Conservation (phyloP, 2,329 filamentous ascomycete genomes). For the Ophiosphaerella korrae region DNA sequence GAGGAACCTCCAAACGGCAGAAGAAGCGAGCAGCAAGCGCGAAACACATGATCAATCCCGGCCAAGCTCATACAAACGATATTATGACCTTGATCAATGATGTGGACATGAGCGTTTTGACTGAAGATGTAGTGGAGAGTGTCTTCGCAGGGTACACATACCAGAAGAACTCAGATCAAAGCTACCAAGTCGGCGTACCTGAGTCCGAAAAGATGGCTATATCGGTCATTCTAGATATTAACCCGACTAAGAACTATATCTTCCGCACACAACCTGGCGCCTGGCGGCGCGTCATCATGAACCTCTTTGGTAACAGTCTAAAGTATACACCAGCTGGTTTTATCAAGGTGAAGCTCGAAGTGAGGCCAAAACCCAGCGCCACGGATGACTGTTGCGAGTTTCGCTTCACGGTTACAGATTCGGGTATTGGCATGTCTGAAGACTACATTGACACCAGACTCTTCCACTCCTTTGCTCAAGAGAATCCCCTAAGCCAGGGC, state of each 20-base stretch:
- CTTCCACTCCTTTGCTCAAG: conserved; percentile 48
- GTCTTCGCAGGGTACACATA: conserved; percentile 46
- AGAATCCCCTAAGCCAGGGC: conserved; percentile 46
- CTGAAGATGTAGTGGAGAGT: conserved; percentile 46
- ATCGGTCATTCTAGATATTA: conserved; percentile 44
- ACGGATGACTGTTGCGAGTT: conserved; percentile 35
- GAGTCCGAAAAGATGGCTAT: conserved; percentile 27
- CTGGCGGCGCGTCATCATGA: conserved; percentile 48
- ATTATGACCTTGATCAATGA: conserved; percentile 44
- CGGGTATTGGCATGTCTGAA: conserved; percentile 49
- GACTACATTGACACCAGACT: conserved; percentile 46
- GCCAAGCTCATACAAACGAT: conserved; percentile 39
- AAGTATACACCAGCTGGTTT: conserved; percentile 47
- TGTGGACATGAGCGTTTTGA: conserved; percentile 41
- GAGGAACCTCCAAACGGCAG: conserved; percentile 34
- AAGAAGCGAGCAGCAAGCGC: conserved; percentile 37
- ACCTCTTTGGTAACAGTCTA: conserved; percentile 47
- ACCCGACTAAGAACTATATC: conserved; percentile 40
- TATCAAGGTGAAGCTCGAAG: conserved; percentile 45
- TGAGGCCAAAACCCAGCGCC: conserved; percentile 22
- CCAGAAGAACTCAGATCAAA: conserved; percentile 35
- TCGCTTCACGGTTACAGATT: conserved; percentile 43
- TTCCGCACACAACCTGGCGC: conserved; percentile 47
- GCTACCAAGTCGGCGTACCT: conserved; percentile 24
- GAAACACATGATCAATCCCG: conserved; percentile 38